Conservation (phyloP, 2,329 filamentous ascomycete genomes). For the Xylariaceae sp. region DNA sequence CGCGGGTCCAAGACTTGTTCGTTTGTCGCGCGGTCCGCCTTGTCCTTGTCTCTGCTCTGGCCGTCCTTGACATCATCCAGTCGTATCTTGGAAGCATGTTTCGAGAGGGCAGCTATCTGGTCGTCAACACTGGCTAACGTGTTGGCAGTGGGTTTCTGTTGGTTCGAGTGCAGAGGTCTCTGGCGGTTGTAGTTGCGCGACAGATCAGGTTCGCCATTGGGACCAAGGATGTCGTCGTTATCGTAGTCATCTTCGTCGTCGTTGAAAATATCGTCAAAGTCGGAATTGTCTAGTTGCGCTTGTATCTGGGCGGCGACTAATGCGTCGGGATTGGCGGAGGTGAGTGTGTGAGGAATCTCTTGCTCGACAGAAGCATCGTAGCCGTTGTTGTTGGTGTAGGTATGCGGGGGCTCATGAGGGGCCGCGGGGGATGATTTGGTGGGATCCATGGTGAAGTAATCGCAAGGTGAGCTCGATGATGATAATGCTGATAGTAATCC, state of each 20-base stretch:
- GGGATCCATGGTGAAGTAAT: constrained; percentile 17
- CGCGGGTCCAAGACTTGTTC: constrained; percentile 93
- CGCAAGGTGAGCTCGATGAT: not conserved
- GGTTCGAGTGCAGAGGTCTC: constrained; percentile 65
- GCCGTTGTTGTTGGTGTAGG: constrained; percentile 41
- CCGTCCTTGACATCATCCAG: constrained; percentile 60
- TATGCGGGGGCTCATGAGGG: constrained; percentile 43
- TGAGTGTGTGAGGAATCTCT: constrained; percentile 29
- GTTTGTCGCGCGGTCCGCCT: constrained; percentile 85
- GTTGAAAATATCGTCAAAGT: constrained; percentile 40
- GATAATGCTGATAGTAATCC: not conserved
- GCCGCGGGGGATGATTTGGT: constrained; percentile 31
- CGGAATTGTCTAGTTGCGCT: constrained; percentile 30
- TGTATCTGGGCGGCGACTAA: not conserved
- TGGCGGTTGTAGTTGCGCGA: constrained; percentile 89
- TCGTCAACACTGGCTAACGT: constrained; percentile 77
- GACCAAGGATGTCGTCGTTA: constrained; percentile 37
- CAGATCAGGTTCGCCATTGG: constrained; percentile 58
- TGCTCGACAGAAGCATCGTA: constrained; percentile 38
- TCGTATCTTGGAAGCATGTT: constrained; percentile 79
- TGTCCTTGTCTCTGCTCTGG: constrained; percentile 65
- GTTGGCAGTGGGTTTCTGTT: constrained; percentile 74
- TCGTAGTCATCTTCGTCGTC: constrained; percentile 38
- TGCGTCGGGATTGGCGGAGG: constrained; percentile 12
- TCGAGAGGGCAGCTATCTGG: constrained; percentile 76